Evolutionary conservation across 139 green algal species (phyloP), one percentile per base, ranked within the genome.

Genomic region (Chlorokybus atmophyticus): DNA sequence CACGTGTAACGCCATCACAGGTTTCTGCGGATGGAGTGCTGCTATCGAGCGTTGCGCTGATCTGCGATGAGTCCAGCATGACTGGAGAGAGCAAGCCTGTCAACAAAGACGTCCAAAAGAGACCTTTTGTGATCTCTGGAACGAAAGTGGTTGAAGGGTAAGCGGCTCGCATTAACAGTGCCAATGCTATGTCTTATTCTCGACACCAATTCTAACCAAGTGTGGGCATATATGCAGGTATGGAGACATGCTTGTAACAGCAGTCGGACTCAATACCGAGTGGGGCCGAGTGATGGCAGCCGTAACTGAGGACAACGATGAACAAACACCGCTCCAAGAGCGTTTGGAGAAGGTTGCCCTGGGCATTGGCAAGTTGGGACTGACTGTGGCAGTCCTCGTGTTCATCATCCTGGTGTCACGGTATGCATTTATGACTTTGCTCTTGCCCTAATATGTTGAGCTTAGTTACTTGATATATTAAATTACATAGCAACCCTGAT

Each of bases 331-430:
- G 7, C 76, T 98, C 56, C 90, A 98, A 74, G 81, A 89, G 55
- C 83, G 93, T 59, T 80, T 71, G 23, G 57, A 38, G 21, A 55
- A 44, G 8, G 56, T 68, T 7, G 91, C 91, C 0, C 76, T 70
- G n/a, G 75, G 79, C 50, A 90, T 98, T 40, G 90, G 90, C 60
- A 96, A 96, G 62, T 58, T 95, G 17, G 91, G 90, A 35, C 78
- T 95, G 21, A 61, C 54, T 17, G 89, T 96, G 1, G 91, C 81
- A 3, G 60, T 93, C 3, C 50, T 85, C 30, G 92, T 82, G 57
- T 96, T 98, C 67, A 55, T 89, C 31, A 83, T 89, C 23, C 75
- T 95, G 27, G 57, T 76, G 40, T 50, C 57, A 6, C 55, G 55
- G 17, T 75, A n/a, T n/a, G n/a, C n/a, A n/a, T n/a, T n/a, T n/a